Conservation (phyloP, 2,329 filamentous ascomycete species). For the Aspergillus alliaceus region DNA sequence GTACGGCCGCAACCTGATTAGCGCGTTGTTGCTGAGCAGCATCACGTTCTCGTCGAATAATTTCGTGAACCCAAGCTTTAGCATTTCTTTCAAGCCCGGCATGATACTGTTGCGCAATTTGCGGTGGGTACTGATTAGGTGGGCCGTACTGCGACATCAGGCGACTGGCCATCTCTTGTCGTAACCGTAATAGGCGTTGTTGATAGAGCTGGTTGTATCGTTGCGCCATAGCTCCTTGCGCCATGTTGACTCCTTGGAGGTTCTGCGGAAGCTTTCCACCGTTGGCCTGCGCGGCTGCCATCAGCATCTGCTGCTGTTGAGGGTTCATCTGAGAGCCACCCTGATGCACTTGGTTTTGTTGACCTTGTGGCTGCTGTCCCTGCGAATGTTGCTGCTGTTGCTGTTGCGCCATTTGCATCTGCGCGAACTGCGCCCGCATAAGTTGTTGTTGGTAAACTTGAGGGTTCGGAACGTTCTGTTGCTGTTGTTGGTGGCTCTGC, state of each 20-base stretch:
- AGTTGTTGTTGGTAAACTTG: constrained; percentile 40
- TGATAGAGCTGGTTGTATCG: constrained; percentile 40
- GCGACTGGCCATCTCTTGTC: constrained; percentile 39
- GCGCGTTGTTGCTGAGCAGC: constrained; percentile 33
- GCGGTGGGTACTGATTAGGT: constrained; percentile 38
- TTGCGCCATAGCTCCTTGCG: constrained; percentile 27
- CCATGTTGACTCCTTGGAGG: constrained; percentile 27
- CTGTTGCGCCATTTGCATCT: constrained; percentile 40
- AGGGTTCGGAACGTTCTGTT: constrained; percentile 28
- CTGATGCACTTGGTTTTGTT: constrained; percentile 30
- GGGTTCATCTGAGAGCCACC: constrained; percentile 35
- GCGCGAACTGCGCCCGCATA: constrained; percentile 38
- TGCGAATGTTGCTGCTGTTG: constrained; percentile 30
- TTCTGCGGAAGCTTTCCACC: constrained; percentile 36
- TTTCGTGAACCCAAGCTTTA: constrained; percentile 37
- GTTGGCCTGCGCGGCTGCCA: constrained; percentile 41
- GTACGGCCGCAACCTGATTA: constrained; percentile 31
- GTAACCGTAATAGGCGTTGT: constrained; percentile 34
- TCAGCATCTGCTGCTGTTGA: constrained; percentile 38
- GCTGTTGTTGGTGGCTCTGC: constrained; percentile 33
- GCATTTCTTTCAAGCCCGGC: constrained; percentile 38
- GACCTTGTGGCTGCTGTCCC: constrained; percentile 21
- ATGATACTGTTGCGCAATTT: constrained; percentile 38
- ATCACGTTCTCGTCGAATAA: constrained; percentile 40
- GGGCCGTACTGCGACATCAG: constrained; percentile 40